Conservation (phyloP, 148 eudicot genomes). For the Heliamphora exappendiculata region DNA sequence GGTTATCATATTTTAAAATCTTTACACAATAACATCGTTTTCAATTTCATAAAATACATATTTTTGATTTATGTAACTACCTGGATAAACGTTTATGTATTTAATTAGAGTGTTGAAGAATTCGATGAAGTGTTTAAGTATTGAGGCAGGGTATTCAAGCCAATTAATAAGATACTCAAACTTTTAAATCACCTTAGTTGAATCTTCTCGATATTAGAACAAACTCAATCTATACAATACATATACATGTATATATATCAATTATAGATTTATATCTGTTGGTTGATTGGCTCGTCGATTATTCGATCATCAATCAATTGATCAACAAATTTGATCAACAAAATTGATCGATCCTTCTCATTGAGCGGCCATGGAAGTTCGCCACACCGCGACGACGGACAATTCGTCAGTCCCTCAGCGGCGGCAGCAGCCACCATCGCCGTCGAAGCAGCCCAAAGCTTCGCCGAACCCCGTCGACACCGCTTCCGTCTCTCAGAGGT, state of each 20-base stretch:
- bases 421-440: slow-evolving; percentile 15
- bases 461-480: slow-evolving; percentile 20
- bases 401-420: slow-evolving; percentile 18
- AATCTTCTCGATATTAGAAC: neutral
- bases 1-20: no score
- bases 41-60: no score
- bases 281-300: neutral
- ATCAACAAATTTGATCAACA: neutral
- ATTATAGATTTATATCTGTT: neutral
- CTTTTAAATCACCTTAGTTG: no score
- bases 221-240: neutral
- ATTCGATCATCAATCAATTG: neutral
- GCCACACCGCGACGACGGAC: slow-evolving; percentile 16
- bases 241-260: neutral
- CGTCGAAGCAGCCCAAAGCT: slow-evolving; percentile 25
- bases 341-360: neutral
- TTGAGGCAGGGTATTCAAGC: no score
- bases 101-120: no score
- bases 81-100: no score
- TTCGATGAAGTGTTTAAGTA: no score
- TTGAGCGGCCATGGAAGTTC: slow-evolving; percentile 13
- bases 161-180: no score
- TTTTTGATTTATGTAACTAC: no score
- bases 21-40: no score
- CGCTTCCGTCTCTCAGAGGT: slow-evolving; percentile 39